phyloP scores from a whole-genome alignment of 2,329 filamentous ascomycete species.

The Tricladium varicosporioides region DNA sequence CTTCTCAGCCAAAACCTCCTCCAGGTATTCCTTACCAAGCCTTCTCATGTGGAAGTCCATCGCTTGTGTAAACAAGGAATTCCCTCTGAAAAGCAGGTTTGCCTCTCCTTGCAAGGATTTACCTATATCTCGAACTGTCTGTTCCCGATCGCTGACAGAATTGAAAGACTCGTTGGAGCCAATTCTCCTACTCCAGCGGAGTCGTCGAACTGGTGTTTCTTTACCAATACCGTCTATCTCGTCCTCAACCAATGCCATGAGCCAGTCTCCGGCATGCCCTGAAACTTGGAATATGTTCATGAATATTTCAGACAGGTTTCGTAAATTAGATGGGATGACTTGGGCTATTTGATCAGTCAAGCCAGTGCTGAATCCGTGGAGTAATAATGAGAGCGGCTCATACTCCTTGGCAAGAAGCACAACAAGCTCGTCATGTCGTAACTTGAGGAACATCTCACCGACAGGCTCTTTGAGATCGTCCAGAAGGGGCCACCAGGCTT shows the following conservation, averaged over 20 bases:
- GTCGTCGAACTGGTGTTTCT: slow-evolving; percentile 71
- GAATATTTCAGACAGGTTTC: slow-evolving; percentile 78
- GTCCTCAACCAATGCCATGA: slow-evolving; percentile 90
- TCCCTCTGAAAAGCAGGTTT: slow-evolving; percentile 92
- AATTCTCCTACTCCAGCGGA: slow-evolving; percentile 69
- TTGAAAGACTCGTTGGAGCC: slow-evolving; percentile 69
- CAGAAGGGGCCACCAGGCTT: slow-evolving; percentile 83
- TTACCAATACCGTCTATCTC: slow-evolving; percentile 93
- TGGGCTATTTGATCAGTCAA: slow-evolving; percentile 83
- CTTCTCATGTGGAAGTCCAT: slow-evolving; percentile 95
- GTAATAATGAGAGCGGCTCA: slow-evolving; percentile 72
- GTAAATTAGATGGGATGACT: slow-evolving; percentile 73
- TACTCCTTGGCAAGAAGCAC: slow-evolving; percentile 88
- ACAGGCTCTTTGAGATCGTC: slow-evolving; percentile 74
- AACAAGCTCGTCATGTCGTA: slow-evolving; percentile 83
- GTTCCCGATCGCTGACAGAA: slow-evolving; percentile 62
- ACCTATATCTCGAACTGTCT: slow-evolving; percentile 73
- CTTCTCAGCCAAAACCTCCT: slow-evolving; percentile 82
- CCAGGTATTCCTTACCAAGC: slow-evolving; percentile 87
- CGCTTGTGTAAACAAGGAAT: slow-evolving; percentile 88
- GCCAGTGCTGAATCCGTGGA: slow-evolving; percentile 81
- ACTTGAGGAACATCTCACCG: slow-evolving; percentile 80
- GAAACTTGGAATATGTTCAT: slow-evolving; percentile 96
- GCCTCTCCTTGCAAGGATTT: slow-evolving; percentile 82
- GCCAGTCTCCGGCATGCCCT: slow-evolving; percentile 80